Percentiles rank a stretch among this genome's conserved stretches.
Conservation (phyloP, 352 stramenopile genomes). For the Thalassiosira delicatula region DNA sequence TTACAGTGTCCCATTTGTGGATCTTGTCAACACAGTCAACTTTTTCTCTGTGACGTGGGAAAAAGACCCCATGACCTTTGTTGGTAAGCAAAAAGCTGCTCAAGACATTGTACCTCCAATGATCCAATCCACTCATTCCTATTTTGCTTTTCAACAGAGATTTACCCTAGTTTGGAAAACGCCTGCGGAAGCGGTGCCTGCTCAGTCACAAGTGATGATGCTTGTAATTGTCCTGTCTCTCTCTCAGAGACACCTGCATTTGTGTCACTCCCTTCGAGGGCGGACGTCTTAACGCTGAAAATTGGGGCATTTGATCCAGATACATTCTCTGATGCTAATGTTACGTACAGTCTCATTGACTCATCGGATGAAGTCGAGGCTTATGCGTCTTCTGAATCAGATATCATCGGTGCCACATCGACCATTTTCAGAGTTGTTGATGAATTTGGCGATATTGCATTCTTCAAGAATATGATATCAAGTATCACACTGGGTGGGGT, state of each 20-base stretch:
- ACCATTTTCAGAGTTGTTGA: slow-evolving; percentile 73
- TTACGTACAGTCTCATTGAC: slow-evolving; percentile 53
- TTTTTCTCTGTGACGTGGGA: slow-evolving; percentile 65
- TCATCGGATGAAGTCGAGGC: slow-evolving; percentile 52
- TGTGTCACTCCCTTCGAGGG: slow-evolving; percentile 56
- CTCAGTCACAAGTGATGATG: slow-evolving; percentile 50
- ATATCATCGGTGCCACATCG: slow-evolving; percentile 29
- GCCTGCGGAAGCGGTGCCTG: slow-evolving; percentile 60
- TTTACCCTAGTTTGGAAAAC: slow-evolving; percentile 62
- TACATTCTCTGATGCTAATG: slow-evolving; percentile 49
- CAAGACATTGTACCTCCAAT: background rate
- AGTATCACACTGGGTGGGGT: slow-evolving; percentile 46
- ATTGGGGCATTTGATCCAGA: slow-evolving; percentile 61
- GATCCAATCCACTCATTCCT: background rate
- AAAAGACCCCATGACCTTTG: slow-evolving; percentile 53
- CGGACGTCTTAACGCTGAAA: slow-evolving; percentile 66
- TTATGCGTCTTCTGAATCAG: slow-evolving; percentile 44
- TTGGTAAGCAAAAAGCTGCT: background rate
- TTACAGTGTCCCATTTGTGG: slow-evolving; percentile 37
- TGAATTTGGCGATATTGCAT: slow-evolving; percentile 55
- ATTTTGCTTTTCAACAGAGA: background rate
- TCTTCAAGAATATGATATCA: slow-evolving; percentile 68
- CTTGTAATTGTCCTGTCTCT: slow-evolving; percentile 62
- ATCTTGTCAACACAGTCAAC: slow-evolving; percentile 56
- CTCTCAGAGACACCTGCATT: slow-evolving; percentile 55